Percentiles rank a stretch among this genome's conserved stretches.
These are phyloP conservation scores for Hypoxylon sp. DNA, from an alignment of 2,329 filamentous ascomycete genomes.

Conservation along the genomic window DNA sequence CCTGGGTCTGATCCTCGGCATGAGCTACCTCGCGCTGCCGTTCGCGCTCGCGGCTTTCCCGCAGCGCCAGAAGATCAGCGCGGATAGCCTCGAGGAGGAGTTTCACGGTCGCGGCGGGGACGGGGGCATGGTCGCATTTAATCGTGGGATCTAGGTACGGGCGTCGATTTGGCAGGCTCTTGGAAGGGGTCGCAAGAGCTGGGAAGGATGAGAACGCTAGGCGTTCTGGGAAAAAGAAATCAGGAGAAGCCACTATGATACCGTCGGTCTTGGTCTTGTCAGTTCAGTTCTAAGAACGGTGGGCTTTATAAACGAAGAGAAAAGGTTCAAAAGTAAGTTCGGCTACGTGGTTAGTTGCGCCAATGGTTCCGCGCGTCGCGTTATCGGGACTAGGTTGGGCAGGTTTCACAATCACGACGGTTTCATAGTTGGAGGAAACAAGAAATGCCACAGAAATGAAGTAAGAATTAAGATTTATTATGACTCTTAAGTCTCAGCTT, in stretches of 20 bases:
- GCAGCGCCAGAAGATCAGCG: slow-evolving; percentile 85
- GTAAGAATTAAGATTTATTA: slow-evolving; percentile 10
- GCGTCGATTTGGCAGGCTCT: slow-evolving; percentile 12
- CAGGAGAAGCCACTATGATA: slow-evolving; percentile 3
- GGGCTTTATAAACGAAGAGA: not conserved
- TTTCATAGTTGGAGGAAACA: slow-evolving; percentile 14
- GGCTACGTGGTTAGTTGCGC: not conserved
- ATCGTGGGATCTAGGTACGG: slow-evolving; percentile 80
- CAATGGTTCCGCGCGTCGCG: not conserved
- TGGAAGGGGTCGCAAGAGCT: slow-evolving; percentile 8
- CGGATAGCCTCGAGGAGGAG: slow-evolving; percentile 81
- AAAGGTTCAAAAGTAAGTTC: not conserved
- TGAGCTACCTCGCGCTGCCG: slow-evolving; percentile 88
- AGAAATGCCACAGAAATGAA: slow-evolving; percentile 7
- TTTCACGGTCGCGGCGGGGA: slow-evolving; percentile 86
- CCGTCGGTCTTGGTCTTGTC: not conserved
- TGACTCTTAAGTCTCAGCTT: slow-evolving; percentile 22
- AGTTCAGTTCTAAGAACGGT: not conserved
- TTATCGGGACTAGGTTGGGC: not conserved
- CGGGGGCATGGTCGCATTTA: slow-evolving; percentile 91
- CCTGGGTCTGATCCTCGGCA: slow-evolving; percentile 85
- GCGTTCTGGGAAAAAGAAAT: slow-evolving; percentile 11
- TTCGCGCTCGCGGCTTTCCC: slow-evolving; percentile 93
- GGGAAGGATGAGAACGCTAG: not conserved
- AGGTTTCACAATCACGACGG: not conserved